Conservation (phyloP, 352 stramenopile genomes). For the Blastocystis sp. region DNA sequence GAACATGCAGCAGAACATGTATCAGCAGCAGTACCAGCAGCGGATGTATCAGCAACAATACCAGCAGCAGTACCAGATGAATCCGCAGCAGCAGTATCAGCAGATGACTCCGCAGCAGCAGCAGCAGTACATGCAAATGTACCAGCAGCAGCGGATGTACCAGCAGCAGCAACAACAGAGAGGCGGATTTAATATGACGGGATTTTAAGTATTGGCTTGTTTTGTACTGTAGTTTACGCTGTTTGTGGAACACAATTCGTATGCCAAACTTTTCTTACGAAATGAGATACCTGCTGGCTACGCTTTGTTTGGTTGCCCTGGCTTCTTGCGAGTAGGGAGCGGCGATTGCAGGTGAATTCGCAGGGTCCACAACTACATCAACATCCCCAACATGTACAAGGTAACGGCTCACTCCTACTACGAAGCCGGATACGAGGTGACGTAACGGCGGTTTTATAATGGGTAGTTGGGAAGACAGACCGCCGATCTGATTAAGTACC, state of each 20-base stretch:
- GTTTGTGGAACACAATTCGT: not conserved
- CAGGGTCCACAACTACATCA: slow-evolving; percentile 56
- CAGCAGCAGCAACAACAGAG: slow-evolving; percentile 46
- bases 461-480: slow-evolving; percentile 48
- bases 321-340: not conserved
- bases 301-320: not conserved
- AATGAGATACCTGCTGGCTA: not conserved
- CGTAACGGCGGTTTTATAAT: not conserved
- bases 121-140: slow-evolving; percentile 3
- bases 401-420: slow-evolving; percentile 41
- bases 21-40: not conserved
- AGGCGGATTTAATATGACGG: slow-evolving; percentile 8
- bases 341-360: not conserved
- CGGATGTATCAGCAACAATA: slow-evolving; percentile 42
- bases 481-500: slow-evolving; percentile 45
- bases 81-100: slow-evolving; percentile 49
- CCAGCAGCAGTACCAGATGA: slow-evolving; percentile 40
- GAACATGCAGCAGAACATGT: not conserved
- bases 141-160: slow-evolving; percentile 28
- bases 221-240: not conserved
- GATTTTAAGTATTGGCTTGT: slow-evolving; percentile 30
- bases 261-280: not conserved
- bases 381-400: slow-evolving; percentile 30
- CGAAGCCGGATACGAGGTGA: slow-evolving; percentile 29
- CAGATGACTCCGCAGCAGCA: slow-evolving; percentile 13